These are phyloP conservation scores for Galium porrigens DNA, from an alignment of 305 asterid species.

Conservation along the genomic window DNA sequence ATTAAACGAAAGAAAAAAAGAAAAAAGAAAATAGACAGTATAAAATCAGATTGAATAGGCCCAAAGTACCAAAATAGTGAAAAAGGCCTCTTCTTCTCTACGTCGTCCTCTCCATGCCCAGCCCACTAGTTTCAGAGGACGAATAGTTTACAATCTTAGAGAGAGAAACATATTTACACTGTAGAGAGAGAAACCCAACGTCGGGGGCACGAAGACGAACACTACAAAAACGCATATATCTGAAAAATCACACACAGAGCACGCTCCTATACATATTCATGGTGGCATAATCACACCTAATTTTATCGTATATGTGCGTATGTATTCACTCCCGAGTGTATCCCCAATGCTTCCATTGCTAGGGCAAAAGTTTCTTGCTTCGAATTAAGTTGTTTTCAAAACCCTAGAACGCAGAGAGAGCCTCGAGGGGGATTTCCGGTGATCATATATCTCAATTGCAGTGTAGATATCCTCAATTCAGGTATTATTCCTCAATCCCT, in stretches of 20 bases:
- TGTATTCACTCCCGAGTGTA: slow-evolving; percentile 2
- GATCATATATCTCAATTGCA: slow-evolving; percentile 38
- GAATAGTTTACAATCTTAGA: slow-evolving; percentile 23
- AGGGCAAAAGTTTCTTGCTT: slow-evolving; percentile 38
- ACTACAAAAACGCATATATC: slow-evolving; percentile 14
- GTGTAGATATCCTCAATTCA: slow-evolving; percentile 30
- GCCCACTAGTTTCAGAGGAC: slow-evolving; percentile 25
- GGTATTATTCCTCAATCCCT: slow-evolving; percentile 30
- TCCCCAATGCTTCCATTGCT: slow-evolving; percentile 31
- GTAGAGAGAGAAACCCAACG: slow-evolving; percentile 28
- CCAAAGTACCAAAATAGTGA: slow-evolving; percentile 15
- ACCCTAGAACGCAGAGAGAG: slow-evolving; percentile 48
- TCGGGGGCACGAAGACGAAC: slow-evolving; percentile 22
- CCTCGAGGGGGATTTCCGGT: slow-evolving; percentile 23
- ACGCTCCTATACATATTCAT: slow-evolving; percentile 3
- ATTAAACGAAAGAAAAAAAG: not conserved
- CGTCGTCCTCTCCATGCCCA: slow-evolving; percentile 31
- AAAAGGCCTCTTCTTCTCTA: slow-evolving; percentile 16
- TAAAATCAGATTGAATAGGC: slow-evolving; percentile 9
- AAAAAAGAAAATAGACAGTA: not conserved
- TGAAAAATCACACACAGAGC: slow-evolving; percentile 10
- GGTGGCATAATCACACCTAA: slow-evolving; percentile 4
- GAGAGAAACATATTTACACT: slow-evolving; percentile 23
- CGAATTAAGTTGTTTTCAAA: slow-evolving; percentile 50
- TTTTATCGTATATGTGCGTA: slow-evolving; percentile 6